Base-by-base conservation (phyloP, 257 asterid genomes). In the Solanum pinnatisectum region DNA sequence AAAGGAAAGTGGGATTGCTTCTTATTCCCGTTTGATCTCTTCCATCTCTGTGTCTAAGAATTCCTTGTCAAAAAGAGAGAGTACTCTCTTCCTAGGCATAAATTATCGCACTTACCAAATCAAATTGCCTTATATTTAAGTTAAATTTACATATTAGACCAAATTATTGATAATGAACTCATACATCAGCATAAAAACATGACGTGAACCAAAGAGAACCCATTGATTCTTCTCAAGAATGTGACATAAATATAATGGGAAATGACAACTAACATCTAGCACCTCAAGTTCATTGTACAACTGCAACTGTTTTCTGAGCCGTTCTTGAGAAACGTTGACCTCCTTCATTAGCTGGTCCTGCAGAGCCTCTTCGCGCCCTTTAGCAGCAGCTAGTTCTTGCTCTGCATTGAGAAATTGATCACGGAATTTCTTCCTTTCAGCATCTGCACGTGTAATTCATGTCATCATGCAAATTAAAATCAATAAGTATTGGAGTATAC, bases 371-470 rank as follows among this genome's bases (percentile, higher is more conserved):
- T 96, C 98, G 70, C 98, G 98, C 70, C 94, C 94, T 92, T 91
- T 97, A 89, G 98, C 94, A 93, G 99, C 99, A 91, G 98, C 98
- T 85, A 96, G 92, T 92, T 97, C 99, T 92, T 97, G 99, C 93
- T 97, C 98, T 20, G 94, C 93, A 87, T 94, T 89, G 76, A 93
- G 87, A 88, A 93, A 90, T 91, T 94, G 94, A 85, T 91, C 98
- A 40, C 90, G 96, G 44, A 94, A 93, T 72, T 90, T 94, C 90
- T 94, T 95, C 90, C 93, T 94, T 90, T 97, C 98, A 73, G 97
- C 90, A 88, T 96, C 99, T 97, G 96, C 83, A 90, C 49, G 71
- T 70, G 82, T 56, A 88, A 71, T 72, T 87, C 63, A 87, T 60
- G 85, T 86, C 77, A 84, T 59, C 35, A 89, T 74, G 56, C 89